Conservation (phyloP, 352 stramenopile genomes). For the Globisporangium middletonii region DNA sequence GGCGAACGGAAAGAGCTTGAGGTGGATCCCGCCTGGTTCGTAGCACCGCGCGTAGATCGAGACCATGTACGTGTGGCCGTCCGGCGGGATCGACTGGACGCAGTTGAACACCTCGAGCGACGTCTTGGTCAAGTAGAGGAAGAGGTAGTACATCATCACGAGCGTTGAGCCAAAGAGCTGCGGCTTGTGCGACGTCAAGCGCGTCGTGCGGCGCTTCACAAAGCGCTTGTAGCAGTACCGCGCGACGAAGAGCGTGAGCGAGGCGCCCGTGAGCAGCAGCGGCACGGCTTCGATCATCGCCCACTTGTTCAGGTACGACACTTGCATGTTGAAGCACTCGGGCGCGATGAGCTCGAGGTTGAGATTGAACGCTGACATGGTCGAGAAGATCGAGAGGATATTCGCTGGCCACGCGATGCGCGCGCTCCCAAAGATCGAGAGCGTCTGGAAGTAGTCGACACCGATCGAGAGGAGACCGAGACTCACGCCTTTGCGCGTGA, state of each 20-base stretch:
- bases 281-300: slow-evolving; percentile 54
- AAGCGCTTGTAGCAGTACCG: slow-evolving; percentile 60
- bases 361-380: slow-evolving; percentile 75
- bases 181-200: slow-evolving; percentile 55
- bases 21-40: slow-evolving; percentile 47
- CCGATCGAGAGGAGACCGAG: slow-evolving; percentile 72
- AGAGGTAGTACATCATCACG: slow-evolving; percentile 84
- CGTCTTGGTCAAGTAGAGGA: slow-evolving; percentile 68
- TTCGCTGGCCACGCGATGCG: slow-evolving; percentile 59
- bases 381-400: slow-evolving; percentile 58
- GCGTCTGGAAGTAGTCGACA: slow-evolving; percentile 84
- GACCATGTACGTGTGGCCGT: slow-evolving; percentile 72
- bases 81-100: slow-evolving; percentile 44
- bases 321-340: slow-evolving; percentile 68
- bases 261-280: slow-evolving; percentile 31
- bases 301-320: slow-evolving; percentile 77
- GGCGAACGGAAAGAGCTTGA: slow-evolving; percentile 57
- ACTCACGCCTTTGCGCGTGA: slow-evolving; percentile 57
- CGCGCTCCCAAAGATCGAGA: slow-evolving; percentile 74
- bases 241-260: slow-evolving; percentile 37
- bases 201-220: slow-evolving; percentile 39
- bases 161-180: slow-evolving; percentile 65
- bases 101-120: slow-evolving; percentile 81
- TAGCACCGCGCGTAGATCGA: slow-evolving; percentile 63
- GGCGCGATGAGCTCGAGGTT: slow-evolving; percentile 80